These are phyloP conservation scores for Parathielavia appendiculata DNA, from an alignment of 495 filamentous ascomycete species.

Conservation along the genomic window DNA sequence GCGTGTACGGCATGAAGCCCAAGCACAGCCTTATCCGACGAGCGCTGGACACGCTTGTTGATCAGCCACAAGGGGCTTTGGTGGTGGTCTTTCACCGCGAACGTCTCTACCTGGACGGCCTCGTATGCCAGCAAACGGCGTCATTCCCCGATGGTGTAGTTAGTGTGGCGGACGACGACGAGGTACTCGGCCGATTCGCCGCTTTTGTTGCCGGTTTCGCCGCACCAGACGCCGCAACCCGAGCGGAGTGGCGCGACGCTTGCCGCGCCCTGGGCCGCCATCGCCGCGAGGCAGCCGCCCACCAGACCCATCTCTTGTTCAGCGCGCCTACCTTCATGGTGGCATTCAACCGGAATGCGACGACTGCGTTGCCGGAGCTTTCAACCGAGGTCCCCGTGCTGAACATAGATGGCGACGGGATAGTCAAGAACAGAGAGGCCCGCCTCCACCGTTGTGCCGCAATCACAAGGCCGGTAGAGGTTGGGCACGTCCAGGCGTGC, in stretches of 20 bases:
- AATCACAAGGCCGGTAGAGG: constrained; percentile 46
- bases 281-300: constrained; percentile 40
- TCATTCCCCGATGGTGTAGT: constrained; percentile 49
- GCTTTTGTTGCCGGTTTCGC: constrained; percentile 50
- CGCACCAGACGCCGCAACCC: constrained; percentile 36
- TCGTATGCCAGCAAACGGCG: constrained; percentile 50
- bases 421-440: constrained; percentile 53
- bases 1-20: constrained; percentile 58
- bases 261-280: constrained; percentile 51
- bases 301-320: constrained; percentile 46
- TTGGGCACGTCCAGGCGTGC: constrained; percentile 53
- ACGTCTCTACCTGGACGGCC: constrained; percentile 37
- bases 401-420: constrained; percentile 23
- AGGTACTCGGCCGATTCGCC: constrained; percentile 50
- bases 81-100: constrained; percentile 55
- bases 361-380: constrained; percentile 45
- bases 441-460: constrained; percentile 41
- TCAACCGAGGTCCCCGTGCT: constrained; percentile 42
- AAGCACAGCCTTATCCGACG: constrained; percentile 45
- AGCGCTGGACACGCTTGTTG: constrained; percentile 49
- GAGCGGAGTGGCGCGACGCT: constrained; percentile 45
- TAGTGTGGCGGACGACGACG: constrained; percentile 45
- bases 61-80: constrained; percentile 41
- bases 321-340: constrained; percentile 50
- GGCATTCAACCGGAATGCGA: constrained; percentile 48